Base-by-base conservation (phyloP, 2,329 filamentous ascomycete species). In the Peltaster fructicola region DNA sequence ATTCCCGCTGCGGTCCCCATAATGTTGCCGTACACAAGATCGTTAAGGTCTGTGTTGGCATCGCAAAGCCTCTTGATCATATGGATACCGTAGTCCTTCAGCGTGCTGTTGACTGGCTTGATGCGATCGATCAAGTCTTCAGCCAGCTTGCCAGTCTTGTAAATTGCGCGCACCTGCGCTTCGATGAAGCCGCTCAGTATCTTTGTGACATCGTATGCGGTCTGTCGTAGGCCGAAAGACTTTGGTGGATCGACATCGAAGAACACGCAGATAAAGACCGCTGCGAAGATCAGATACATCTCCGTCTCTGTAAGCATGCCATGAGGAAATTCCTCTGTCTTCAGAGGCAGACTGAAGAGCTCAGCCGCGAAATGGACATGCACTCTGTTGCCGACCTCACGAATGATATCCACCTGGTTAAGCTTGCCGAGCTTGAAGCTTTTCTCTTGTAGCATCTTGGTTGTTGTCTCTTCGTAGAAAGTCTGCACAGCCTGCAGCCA, bases 1-100 rank as follows among this genome's bases (percentile, higher is more conserved):
- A 63, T 61, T 17, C 61, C 61, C 14, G 60, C 63, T 1, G 62
- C 62, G 1, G 65, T 68, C 15, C 63, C 63, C 20, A 71, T 52
- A 26, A 70, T 59, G 27, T 68, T 59, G 19, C 59, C 59, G 57
- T 60, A 66, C 15, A 67, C 63, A 14, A 68, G 51, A 11, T 63
- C 54, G 14, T 61, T 47, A 5, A 57, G 43, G 2, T 55, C 49
- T 28, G 57, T 49, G 6, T 56, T 52, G 6, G 51, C 54, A 18
- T 54, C 52, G 10, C 65, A 49, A 7, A 70, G 49, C 8, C 59
- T 56, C 26, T 61, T 44, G 31, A 70, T 63, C 52, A 70, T 61
- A 35, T 66, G 59, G 6, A 56, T 48, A 7, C 65, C 66, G 38
- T 68, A 69, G 26, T 56, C 48, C 21, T 54, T 56, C 14, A 69